Percentiles rank a stretch among this genome's conserved stretches.
Evolutionary conservation across 352 stramenopile species (phyloP).

Genomic region (Pythium vanterpoolii): DNA sequence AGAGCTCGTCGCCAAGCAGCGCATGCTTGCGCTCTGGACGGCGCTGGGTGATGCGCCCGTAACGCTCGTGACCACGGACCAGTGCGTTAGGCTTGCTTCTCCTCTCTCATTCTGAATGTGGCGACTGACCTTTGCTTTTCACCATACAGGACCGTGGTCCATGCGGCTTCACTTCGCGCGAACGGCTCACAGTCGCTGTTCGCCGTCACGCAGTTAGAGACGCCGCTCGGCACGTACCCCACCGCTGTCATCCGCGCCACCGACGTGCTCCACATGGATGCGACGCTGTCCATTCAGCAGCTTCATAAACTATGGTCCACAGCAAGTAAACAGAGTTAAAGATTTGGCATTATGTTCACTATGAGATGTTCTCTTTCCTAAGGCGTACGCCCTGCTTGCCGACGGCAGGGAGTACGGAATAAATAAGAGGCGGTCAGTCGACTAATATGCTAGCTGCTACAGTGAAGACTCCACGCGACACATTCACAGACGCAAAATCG

Average conservation of each 20-base stretch:
- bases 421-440: constrained; percentile 13
- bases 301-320: constrained; percentile 17
- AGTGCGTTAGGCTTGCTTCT: constrained; percentile 22
- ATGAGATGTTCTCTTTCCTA: not conserved
- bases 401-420: constrained; percentile 4
- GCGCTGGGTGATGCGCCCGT: constrained; percentile 24
- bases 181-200: constrained; percentile 76
- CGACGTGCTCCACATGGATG: constrained; percentile 53
- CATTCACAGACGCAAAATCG: constrained; percentile 12
- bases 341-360: not conserved
- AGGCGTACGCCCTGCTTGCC: not conserved
- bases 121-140: not conserved
- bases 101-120: not conserved
- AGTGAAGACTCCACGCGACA: not conserved
- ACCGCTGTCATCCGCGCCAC: constrained; percentile 52
- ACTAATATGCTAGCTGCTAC: not conserved
- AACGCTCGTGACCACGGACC: constrained; percentile 52
- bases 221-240: constrained; percentile 61
- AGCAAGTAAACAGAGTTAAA: not conserved
- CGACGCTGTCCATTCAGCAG: constrained; percentile 26
- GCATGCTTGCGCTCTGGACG: constrained; percentile 61
- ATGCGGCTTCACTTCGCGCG: constrained; percentile 30
- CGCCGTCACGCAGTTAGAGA: constrained; percentile 46
- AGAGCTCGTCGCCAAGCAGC: constrained; percentile 36
- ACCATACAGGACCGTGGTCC: constrained; percentile 40